phyloP scores from a whole-genome alignment of 768 basidiomycete species.

The Butyriboletus loyo region DNA sequence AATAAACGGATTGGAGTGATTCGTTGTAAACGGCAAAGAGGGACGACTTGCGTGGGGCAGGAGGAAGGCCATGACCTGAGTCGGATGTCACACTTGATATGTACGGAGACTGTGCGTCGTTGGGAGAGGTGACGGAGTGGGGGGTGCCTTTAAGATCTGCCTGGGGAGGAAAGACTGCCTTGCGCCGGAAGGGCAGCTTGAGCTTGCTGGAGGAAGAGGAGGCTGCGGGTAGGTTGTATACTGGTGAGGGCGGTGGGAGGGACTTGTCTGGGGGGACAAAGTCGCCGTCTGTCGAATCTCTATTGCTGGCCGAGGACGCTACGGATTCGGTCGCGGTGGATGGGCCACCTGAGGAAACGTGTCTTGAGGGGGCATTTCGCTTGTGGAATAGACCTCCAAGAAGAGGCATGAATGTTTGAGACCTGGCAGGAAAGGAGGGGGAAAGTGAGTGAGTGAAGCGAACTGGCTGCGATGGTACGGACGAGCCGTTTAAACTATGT shows the following conservation, averaged over 20 bases:
- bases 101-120: constrained; percentile 28
- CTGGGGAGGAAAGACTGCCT: constrained; percentile 17
- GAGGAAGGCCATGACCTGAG: constrained; percentile 42
- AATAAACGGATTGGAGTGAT: constrained; percentile 50
- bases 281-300: constrained; percentile 32
- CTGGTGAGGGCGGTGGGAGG: background rate
- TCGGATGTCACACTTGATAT: constrained; percentile 43
- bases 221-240: constrained; percentile 24
- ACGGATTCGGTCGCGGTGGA: constrained; percentile 13
- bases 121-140: constrained; percentile 14
- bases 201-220: constrained; percentile 45
- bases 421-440: background rate
- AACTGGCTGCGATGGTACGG: background rate
- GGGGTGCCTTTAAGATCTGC: constrained; percentile 4
- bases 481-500: constrained; percentile 7
- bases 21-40: constrained; percentile 61
- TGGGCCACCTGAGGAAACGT: background rate
- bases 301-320: constrained; percentile 13
- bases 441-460: background rate
- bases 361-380: constrained; percentile 5
- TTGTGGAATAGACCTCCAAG: constrained; percentile 29
- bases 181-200: constrained; percentile 44
- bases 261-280: constrained; percentile 28
- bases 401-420: constrained; percentile 22
- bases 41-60: constrained; percentile 62